These are phyloP conservation scores for Drosera spatulata DNA, from an alignment of 179 eudicot species.

Conservation along the genomic window DNA sequence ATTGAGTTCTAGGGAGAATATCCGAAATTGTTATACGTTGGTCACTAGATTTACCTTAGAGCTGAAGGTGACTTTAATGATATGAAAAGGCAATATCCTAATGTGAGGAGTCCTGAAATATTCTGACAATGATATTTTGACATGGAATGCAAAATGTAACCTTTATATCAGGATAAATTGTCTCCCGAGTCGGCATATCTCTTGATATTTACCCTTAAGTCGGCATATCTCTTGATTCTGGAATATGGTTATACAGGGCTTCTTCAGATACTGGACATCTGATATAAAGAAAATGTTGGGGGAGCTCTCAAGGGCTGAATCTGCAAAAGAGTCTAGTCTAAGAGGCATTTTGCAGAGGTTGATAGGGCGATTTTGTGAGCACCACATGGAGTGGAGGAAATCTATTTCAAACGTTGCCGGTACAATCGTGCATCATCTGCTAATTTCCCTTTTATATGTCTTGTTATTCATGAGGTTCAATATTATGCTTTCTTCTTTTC, in stretches of 20 bases:
- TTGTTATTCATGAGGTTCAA: background rate
- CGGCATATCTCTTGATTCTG: background rate
- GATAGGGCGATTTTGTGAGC: slow-evolving; percentile 71
- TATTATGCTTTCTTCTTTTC: too few relatives aligned
- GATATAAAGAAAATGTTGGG: slow-evolving; percentile 52
- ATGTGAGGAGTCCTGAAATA: too few relatives aligned
- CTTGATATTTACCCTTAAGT: too few relatives aligned
- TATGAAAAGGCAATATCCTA: too few relatives aligned
- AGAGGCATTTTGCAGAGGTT: slow-evolving; percentile 78
- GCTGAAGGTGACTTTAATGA: too few relatives aligned
- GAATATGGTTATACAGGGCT: slow-evolving; percentile 47
- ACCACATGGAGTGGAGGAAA: slow-evolving; percentile 78
- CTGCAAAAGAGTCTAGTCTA: slow-evolving; percentile 74
- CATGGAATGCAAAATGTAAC: too few relatives aligned
- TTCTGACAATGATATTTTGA: too few relatives aligned
- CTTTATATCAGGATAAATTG: too few relatives aligned
- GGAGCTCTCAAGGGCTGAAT: slow-evolving; percentile 67
- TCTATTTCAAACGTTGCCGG: slow-evolving; percentile 82
- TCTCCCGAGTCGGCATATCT: background rate
- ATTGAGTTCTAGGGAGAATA: too few relatives aligned
- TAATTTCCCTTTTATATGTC: background rate
- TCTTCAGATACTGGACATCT: slow-evolving; percentile 84
- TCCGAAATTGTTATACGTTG: too few relatives aligned
- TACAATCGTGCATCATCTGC: slow-evolving; percentile 9
- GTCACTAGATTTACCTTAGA: too few relatives aligned